Percentiles rank a stretch among this genome's conserved stretches.
Conservation (phyloP, 352 stramenopile genomes). For the Pythium dissimile region DNA sequence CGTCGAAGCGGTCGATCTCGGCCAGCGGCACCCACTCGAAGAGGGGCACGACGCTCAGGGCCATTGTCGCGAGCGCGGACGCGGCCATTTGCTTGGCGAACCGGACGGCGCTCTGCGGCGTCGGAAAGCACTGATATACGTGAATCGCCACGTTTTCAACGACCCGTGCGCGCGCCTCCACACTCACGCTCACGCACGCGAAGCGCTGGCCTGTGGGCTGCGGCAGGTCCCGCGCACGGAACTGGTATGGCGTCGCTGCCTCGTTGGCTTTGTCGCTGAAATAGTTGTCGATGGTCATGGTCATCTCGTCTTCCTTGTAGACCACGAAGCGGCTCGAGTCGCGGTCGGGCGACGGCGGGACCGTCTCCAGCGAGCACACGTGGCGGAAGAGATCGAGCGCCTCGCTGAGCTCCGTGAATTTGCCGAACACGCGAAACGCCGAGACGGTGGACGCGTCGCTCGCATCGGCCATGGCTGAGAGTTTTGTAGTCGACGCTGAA, state of each 20-base stretch:
- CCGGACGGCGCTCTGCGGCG: conserved; percentile 68
- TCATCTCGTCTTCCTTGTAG: conserved; percentile 85
- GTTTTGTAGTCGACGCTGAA: no score
- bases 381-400: conserved; percentile 66
- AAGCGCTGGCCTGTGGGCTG: conserved; percentile 68
- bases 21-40: conserved; percentile 74
- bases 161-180: conserved; percentile 25
- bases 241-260: conserved; percentile 28
- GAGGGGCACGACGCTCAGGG: conserved; percentile 64
- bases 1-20: conserved; percentile 73
- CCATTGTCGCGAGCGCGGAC: conserved; percentile 38
- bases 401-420: conserved; percentile 58
- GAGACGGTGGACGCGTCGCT: neutral
- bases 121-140: conserved; percentile 82
- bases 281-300: conserved; percentile 72
- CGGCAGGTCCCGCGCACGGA: conserved; percentile 40
- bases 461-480: neutral
- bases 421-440: conserved; percentile 72
- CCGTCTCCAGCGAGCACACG: conserved; percentile 55
- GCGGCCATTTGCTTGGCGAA: conserved; percentile 58
- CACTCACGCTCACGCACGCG: conserved; percentile 56
- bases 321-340: conserved; percentile 62
- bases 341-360: conserved; percentile 9
- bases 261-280: conserved; percentile 12
- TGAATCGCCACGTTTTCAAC: conserved; percentile 61